Percentiles rank a stretch among this genome's conserved stretches.
phyloP scores from a whole-genome alignment of 2,329 filamentous ascomycete genomes.

The Diaporthe sp. region DNA sequence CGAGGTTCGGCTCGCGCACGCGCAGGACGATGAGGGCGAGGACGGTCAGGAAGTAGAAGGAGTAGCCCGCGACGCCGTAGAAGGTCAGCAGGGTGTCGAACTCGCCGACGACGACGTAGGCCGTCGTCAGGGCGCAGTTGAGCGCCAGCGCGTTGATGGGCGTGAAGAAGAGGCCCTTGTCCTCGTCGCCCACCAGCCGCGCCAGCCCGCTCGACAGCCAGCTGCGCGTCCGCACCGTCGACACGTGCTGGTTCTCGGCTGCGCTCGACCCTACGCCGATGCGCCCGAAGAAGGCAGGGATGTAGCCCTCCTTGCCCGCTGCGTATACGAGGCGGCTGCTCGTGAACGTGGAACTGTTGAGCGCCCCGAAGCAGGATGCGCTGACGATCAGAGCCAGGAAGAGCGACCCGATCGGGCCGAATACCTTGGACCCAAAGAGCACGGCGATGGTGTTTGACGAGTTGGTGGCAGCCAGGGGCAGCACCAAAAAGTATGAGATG shows the following conservation, averaged over 20 bases:
- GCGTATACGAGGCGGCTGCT: slow-evolving; percentile 92
- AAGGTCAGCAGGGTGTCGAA: slow-evolving; percentile 95
- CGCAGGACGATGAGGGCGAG: slow-evolving; percentile 92
- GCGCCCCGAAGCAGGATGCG: slow-evolving; percentile 91
- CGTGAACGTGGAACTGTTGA: slow-evolving; percentile 96
- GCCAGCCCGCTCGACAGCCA: slow-evolving; percentile 73
- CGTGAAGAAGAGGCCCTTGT: slow-evolving; percentile 88
- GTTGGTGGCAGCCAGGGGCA: slow-evolving; percentile 85
- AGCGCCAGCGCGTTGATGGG: slow-evolving; percentile 92
- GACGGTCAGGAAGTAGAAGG: slow-evolving; percentile 97
- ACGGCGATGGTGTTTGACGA: slow-evolving; percentile 96
- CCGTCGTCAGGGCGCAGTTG: slow-evolving; percentile 79
- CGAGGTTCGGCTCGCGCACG: slow-evolving; percentile 87
- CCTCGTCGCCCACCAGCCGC: slow-evolving; percentile 79
- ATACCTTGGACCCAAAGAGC: slow-evolving; percentile 90
- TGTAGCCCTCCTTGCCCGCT: slow-evolving; percentile 94
- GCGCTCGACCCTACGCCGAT: slow-evolving; percentile 75
- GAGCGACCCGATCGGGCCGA: slow-evolving; percentile 85
- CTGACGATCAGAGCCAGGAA: slow-evolving; percentile 90
- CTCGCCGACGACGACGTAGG: slow-evolving; percentile 89
- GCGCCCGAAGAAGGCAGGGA: slow-evolving; percentile 85
- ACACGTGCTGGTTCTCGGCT: slow-evolving; percentile 55
- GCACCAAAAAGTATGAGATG: slow-evolving; percentile 92
- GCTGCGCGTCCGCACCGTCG: slow-evolving; percentile 63
- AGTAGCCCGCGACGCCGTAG: slow-evolving; percentile 96